A percentile compares a stretch with the other conserved stretches of the same genome.
Conservation (phyloP, 2,329 filamentous ascomycete species). For the Fusarium circinatum region DNA sequence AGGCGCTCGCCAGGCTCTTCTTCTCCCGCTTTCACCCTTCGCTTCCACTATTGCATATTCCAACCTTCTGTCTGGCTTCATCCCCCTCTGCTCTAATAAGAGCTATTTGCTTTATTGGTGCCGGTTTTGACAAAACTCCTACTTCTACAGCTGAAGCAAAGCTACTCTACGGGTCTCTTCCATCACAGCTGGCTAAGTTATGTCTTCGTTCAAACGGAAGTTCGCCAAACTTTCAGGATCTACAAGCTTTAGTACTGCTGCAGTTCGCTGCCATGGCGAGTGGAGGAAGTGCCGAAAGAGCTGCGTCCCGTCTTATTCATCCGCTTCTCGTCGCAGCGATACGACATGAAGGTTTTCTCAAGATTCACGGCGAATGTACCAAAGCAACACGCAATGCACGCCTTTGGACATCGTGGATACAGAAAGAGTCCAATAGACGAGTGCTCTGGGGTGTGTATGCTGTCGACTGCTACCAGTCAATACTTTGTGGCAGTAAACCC, state of each 20-base stretch:
- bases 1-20: neutral
- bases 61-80: neutral
- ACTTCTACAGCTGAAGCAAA: neutral
- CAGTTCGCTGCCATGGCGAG: neutral
- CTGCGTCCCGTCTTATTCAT: neutral
- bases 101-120: neutral
- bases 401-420: neutral
- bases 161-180: neutral
- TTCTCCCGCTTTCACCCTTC: neutral
- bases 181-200: neutral
- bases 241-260: neutral
- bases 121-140: neutral
- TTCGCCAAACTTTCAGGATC: neutral
- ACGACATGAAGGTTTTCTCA: neutral
- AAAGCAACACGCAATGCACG: neutral
- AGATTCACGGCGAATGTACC: neutral
- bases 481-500: slow-evolving; percentile 1
- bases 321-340: neutral
- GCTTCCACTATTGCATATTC: neutral
- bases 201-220: neutral
- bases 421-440: neutral
- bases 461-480: neutral
- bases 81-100: neutral
- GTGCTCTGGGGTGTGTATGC: neutral
- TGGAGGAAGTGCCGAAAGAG: neutral